Base-by-base conservation (phyloP, 148 eudicot species). In the Chenopodium quinoa region DNA sequence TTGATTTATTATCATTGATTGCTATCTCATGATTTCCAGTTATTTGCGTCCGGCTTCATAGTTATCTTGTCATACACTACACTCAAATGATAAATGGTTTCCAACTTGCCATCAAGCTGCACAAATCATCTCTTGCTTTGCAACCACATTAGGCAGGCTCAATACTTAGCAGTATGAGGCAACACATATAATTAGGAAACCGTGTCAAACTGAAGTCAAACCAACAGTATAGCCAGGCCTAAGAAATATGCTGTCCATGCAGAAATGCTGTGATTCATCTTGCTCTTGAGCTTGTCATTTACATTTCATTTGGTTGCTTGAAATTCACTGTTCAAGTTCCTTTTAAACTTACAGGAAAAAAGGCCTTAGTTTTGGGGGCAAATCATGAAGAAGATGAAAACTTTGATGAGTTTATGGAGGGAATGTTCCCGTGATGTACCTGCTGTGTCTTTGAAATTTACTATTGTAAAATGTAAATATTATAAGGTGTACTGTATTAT, bases 391-490 rank as follows among this genome's bases (percentile, higher is more conserved):
- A 86, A 17, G 89, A 88, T 63, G 93, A 91, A 76, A 85, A 84
- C 76, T 90, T 90, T 77, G 93, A 91, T 62, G 97, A 89, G 85
- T 93, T 85, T 85, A 82, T 93, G 60, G 89, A 88, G 81, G 98
- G 97, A 50, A 93, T 94, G 98, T 94, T 94, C 79, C 98, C 91
- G 77, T 91, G 87, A 92, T 82, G 40, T 50, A 62, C 78, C 75
- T 52, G 75, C 60, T 1, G 32, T 22, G 5, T 22, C 22, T 58
- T 19, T 20, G 66, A 50, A n/a, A 67, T 78, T 65, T 46, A 34
- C 40, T 11, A 11, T 12, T 48, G 76, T 73, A 23, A 73, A 73
- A 10, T 73, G 76, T 47, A 73, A 25, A 73, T 48, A 73, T 25
- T 48, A 32, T 46, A 47, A n/a, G 58, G 48, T 73, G 62, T 52